These are phyloP conservation scores for Pyrrhoderma lamaoense DNA, from an alignment of 1,284 basidiomycete species.

Conservation along the genomic window DNA sequence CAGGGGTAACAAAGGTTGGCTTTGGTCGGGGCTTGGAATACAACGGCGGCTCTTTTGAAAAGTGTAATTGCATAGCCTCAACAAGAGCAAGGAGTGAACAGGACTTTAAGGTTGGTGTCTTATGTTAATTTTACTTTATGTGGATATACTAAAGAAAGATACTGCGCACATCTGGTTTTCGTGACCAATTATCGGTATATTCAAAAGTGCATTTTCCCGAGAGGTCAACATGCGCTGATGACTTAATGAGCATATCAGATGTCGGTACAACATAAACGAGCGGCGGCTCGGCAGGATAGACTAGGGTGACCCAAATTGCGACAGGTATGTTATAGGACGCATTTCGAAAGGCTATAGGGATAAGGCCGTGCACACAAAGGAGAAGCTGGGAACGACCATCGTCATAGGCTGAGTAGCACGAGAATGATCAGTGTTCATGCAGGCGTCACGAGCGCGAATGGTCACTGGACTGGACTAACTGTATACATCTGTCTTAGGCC, in stretches of 20 bases:
- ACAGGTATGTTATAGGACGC: slow-evolving; percentile 92
- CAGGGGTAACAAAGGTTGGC: slow-evolving; percentile 7
- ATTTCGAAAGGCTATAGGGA: slow-evolving; percentile 78
- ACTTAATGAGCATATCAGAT: slow-evolving; percentile 81
- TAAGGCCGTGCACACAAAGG: slow-evolving; percentile 83
- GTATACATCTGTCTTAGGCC: slow-evolving; percentile 90
- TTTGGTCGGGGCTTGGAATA: slow-evolving; percentile 70
- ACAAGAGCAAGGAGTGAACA: slow-evolving; percentile 62
- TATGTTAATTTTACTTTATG: slow-evolving; percentile 15
- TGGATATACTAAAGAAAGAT: slow-evolving; percentile 19
- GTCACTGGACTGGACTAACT: slow-evolving; percentile 43
- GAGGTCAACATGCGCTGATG: slow-evolving; percentile 71
- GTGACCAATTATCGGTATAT: slow-evolving; percentile 73
- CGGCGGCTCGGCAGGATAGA: slow-evolving; percentile 78
- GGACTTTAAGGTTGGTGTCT: slow-evolving; percentile 37
- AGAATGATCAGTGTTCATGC: slow-evolving; percentile 15
- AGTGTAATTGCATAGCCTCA: slow-evolving; percentile 70
- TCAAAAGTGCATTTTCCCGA: slow-evolving; percentile 69
- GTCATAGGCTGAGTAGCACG: slow-evolving; percentile 65
- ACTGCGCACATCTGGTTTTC: slow-evolving; percentile 72
- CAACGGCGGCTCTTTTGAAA: slow-evolving; percentile 83
- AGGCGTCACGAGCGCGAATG: slow-evolving; percentile 6
- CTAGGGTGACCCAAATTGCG: slow-evolving; percentile 78
- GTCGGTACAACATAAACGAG: slow-evolving; percentile 96
- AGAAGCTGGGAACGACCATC: slow-evolving; percentile 90